Percentiles rank a stretch among this genome's conserved stretches.
Evolutionary conservation across 805 yeast genomes (phyloP).

Genomic region (Sungouiozyma ichnusensis): DNA sequence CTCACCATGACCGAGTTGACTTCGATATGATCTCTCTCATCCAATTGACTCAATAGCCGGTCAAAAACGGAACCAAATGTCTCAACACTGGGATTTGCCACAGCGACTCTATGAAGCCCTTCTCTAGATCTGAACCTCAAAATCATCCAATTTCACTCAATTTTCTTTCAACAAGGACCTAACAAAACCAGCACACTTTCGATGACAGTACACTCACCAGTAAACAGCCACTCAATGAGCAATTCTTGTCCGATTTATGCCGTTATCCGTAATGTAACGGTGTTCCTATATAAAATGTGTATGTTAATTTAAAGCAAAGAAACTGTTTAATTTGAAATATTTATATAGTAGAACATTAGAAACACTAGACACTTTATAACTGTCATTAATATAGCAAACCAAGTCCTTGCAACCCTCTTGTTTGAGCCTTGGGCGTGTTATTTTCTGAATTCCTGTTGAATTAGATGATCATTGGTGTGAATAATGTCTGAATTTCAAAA

Average conservation of each 20-base stretch:
- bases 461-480: neutral
- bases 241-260: too few relatives aligned
- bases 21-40: slow-evolving; percentile 13
- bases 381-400: too few relatives aligned
- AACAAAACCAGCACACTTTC: too few relatives aligned
- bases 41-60: slow-evolving; percentile 24
- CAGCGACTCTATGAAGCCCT: slow-evolving; percentile 65
- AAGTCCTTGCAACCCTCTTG: too few relatives aligned
- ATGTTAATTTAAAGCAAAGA: neutral
- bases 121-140: slow-evolving; percentile 74
- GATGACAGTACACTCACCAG: too few relatives aligned
- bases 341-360: too few relatives aligned
- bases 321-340: neutral
- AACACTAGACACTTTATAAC: too few relatives aligned
- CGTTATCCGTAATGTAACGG: too few relatives aligned
- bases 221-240: too few relatives aligned
- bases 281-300: neutral
- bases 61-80: slow-evolving; percentile 38
- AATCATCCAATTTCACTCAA: slow-evolving; percentile 38
- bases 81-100: slow-evolving; percentile 30
- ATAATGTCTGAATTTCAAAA: neutral
- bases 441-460: too few relatives aligned
- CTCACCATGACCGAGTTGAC: slow-evolving; percentile 20
- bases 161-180: too few relatives aligned
- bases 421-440: too few relatives aligned